Evolutionary conservation across 345 rosid species (phyloP).

Genomic region (Nephelium lappaceum): DNA sequence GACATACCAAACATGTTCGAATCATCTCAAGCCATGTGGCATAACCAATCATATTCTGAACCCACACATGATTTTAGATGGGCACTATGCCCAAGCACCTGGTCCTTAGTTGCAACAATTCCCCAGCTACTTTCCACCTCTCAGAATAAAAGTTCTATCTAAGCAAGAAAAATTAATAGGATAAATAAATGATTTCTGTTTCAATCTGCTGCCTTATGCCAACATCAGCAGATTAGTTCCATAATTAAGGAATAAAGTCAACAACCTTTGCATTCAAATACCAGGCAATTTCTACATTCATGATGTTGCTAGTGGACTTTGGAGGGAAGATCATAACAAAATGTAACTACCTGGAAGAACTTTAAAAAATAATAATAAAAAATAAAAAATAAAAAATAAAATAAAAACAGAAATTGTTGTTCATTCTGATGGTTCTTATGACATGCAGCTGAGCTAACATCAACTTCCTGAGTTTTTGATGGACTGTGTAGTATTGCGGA

Average conservation of each 20-base stretch:
- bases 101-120: not conserved
- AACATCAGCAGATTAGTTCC: not conserved
- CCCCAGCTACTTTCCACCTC: slow-evolving; percentile 2
- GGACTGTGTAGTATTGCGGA: not conserved
- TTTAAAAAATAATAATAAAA: too few relatives aligned
- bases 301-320: not conserved
- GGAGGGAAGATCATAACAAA: not conserved
- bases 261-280: not conserved
- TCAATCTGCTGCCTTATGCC: not conserved
- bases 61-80: not conserved
- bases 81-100: not conserved
- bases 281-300: not conserved
- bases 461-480: not conserved
- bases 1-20: not conserved
- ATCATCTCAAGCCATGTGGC: not conserved
- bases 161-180: not conserved
- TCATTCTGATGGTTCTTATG: not conserved
- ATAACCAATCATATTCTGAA: not conserved
- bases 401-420: not conserved
- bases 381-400: too few relatives aligned
- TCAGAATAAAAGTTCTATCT: not conserved
- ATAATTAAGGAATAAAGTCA: not conserved
- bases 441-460: not conserved
- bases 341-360: not conserved
- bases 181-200: not conserved